Conservation (phyloP, 768 basidiomycete genomes). For the Clitopilus hobsonii region DNA sequence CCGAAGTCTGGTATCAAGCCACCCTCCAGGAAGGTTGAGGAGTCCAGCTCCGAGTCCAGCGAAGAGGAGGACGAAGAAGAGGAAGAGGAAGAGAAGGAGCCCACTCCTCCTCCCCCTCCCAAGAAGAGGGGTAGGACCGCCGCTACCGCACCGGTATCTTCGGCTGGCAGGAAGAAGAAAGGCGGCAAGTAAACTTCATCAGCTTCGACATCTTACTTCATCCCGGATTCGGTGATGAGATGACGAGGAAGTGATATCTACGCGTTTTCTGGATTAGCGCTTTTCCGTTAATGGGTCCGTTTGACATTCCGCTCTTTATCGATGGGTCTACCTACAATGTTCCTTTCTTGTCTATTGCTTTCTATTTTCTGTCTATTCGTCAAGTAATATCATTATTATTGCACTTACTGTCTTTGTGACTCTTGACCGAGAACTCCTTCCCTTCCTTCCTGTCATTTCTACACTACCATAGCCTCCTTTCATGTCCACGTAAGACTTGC, state of each 20-base stretch:
- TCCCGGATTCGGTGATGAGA: neutral
- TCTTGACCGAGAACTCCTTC: too few species aligned
- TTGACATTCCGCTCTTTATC: neutral
- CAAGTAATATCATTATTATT: neutral
- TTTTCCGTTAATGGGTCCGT: conserved; percentile 1
- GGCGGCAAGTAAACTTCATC: neutral
- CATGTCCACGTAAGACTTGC: neutral
- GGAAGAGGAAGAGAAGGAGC: conserved; percentile 24
- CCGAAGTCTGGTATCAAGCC: conserved; percentile 8
- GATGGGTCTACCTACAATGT: neutral
- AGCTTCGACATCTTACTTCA: neutral
- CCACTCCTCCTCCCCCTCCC: conserved; percentile 1
- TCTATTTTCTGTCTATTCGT: neutral
- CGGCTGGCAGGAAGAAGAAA: neutral
- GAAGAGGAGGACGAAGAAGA: conserved; percentile 16
- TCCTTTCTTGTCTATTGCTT: conserved; percentile 1
- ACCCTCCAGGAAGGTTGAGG: neutral
- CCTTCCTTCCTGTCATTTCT: neutral
- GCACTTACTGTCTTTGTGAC: too few species aligned
- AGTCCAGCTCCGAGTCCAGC: conserved; percentile 23
- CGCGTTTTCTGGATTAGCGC: neutral
- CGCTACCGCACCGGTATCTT: neutral
- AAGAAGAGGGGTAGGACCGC: neutral
- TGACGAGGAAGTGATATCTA: neutral
- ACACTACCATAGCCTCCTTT: neutral